Conservation (phyloP, 441 rosid genomes). For the Syzygium malaccense region DNA sequence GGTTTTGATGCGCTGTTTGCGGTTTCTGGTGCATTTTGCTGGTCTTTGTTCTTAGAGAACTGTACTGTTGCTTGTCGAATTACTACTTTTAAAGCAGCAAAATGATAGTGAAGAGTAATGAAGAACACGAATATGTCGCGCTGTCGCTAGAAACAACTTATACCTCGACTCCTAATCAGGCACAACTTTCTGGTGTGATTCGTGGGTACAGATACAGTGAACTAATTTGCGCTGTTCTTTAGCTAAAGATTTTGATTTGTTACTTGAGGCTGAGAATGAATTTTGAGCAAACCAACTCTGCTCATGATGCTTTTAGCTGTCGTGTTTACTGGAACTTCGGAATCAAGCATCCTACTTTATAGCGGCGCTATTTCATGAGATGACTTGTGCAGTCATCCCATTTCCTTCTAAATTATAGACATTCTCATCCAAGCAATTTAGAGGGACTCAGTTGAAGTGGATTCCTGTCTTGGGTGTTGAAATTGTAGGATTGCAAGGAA, state of each 20-base stretch:
- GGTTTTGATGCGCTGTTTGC: background rate
- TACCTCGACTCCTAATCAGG: background rate
- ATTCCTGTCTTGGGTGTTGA: background rate
- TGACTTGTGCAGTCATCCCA: background rate
- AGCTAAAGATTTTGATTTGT: background rate
- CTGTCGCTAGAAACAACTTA: background rate
- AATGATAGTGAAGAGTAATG: background rate
- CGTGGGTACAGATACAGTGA: background rate
- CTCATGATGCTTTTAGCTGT: background rate
- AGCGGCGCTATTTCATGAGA: background rate
- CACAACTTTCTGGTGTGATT: background rate
- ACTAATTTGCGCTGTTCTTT: background rate
- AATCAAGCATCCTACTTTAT: background rate
- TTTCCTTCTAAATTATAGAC: background rate
- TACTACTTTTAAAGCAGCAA: background rate
- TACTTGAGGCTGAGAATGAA: background rate
- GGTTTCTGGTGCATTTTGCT: background rate
- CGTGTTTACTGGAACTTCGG: background rate
- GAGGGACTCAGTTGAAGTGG: background rate
- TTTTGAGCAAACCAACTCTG: background rate
- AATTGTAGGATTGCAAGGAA: conserved; percentile 65
- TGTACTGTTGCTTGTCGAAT: background rate
- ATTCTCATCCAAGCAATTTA: background rate
- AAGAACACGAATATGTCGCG: background rate
- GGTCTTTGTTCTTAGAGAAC: background rate